Evolutionary conservation across 352 stramenopile genomes (phyloP), one percentile per base, ranked within the genome.

Genomic region (Globisporangium viniferum): DNA sequence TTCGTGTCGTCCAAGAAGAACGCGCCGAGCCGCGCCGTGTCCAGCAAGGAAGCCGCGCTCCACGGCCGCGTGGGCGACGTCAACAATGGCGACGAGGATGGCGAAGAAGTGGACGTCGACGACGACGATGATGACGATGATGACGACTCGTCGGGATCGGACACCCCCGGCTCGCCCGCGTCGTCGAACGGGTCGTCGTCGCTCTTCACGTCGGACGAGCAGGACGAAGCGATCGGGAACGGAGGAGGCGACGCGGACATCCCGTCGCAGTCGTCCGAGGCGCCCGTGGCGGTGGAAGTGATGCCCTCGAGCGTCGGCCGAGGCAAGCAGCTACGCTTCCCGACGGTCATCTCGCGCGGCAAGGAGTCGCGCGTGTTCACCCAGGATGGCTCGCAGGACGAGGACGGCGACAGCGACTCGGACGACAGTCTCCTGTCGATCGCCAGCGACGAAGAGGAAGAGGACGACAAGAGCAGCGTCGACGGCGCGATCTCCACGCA

Each of bases 1-100:
- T 93, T 94, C 64, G 86, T 94, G 46, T 94, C 86, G 36, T 94
- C 83, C 68, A 94, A 91, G 79, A 94, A 94, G 75, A 94, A 92
- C 74, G 86, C 80, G 71, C 86, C 86, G 51, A 92, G 82, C 69
- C 86, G 84, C 62, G 78, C 73, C 33, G 79, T 94, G 49, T 92
- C 86, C n/a, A 93, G 84, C 74, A 94, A 94, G 73, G 86, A 94
- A 68, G 84, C 82, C 46, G 86, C 86, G 41, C 76, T 94, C 60
- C 84, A 89, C 44, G 79, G 77, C 24, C 74, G 84, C 64, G 71
- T 56, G 31, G 67, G 49, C 64, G 65, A 48, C 68, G 68, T 66
- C 31, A 71, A 62, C 39, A 71, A 53, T 22, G 70, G 74, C 24
- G 27, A 29, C 44, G 71, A 83, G n/a, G 64, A 73, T 8, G 64